Evolutionary conservation across 2,329 filamentous ascomycete species (phyloP), one percentile per base, ranked within the genome.

Genomic region (Colletotrichum lindemuthianum): DNA sequence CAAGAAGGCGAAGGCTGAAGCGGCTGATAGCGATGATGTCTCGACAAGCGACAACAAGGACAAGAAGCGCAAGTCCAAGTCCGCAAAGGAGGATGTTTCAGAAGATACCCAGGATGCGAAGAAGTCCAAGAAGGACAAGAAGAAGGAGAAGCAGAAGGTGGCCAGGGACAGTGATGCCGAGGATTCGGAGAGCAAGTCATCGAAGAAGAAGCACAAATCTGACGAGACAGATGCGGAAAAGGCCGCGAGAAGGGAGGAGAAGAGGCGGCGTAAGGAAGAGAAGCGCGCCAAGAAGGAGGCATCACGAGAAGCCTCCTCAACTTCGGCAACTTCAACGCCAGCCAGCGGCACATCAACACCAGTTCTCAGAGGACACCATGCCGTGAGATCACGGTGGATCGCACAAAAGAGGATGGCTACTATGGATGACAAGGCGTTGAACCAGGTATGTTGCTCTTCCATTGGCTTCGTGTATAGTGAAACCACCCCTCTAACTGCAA

Each of bases 331-430:
- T 8, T 76, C 79, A 32, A 78, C 75, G 16, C 77, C 78, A 2
- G 81, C 77, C 32, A 79, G 81, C 51, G 79, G 78, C 57, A 80
- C 77, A 49, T 81, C 81, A 34, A 84, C 79, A 36, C 82, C 82
- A 10, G 45, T 67, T 12, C 63, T 79, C 75, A 65, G 78, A 77
- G 88, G 85, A 52, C 86, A 93, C 68, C 92, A 94, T 74, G 86
- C 91, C 59, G 88, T 94, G 50, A 84, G 95, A 68, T 88, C 92
- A 69, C 86, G 92, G 65, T 92, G 94, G 76, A 97, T 98, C 72
- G 90, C 90, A 60, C 92, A 96, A 71, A 98, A 98, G 82, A 89
- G 88, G 71, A 87, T 90, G 80, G 93, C 94, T 2, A 86, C 93
- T 63, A 86, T 93, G 80, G 92, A 97, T 76, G 85, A 89, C 52